Evolutionary conservation across 2,329 filamentous ascomycete genomes (phyloP), one percentile per base, ranked within the genome.

Genomic region (Aureobasidium melanogenum): DNA sequence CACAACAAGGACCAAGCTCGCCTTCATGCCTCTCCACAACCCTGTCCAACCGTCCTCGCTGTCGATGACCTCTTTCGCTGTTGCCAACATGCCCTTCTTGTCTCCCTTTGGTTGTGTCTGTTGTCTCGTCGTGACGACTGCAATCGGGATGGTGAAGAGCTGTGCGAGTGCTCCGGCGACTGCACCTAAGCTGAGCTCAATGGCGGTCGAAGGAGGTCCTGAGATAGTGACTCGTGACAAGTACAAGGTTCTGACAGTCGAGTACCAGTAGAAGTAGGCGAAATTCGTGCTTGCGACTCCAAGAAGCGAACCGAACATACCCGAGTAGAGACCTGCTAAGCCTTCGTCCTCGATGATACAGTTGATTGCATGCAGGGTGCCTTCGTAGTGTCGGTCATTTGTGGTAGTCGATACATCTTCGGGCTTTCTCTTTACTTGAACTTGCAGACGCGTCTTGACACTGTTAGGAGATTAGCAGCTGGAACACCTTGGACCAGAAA

Each of bases 261-360:
- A 93, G 74, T 97, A 97, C 92, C 93, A 97, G 79, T 99, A 99
- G 74, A 99, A 99, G 77, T 99, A 99, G 69, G 94, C 94, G 73
- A 99, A 99, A 75, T 99, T 99, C 57, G 93, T 97, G 28, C 92
- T 97, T 1, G 91, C 93, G 38, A 99, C 94, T 59, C 94, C 94
- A 56, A 97, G 78, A 19, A 99, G 80, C 5, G 92, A 86, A 55
- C 93, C 92, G 63, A 85, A 82, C 73, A 99, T 92, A 63, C 94
- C 94, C 57, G 89, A 85, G 70, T 99, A 99, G 8, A 99, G 83
- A 7, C 94, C 94, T 50, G 79, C 70, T 9, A 94, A 61, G 34
- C 94, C 94, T 67, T 99, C 94, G 58, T 85, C 85, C 61, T 86
- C 83, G 38, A 89, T 76, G 66, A 99, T 97, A 71, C 91, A 92